phyloP scores from a whole-genome alignment of 176 grass and related monocot genomes.

The Triticum timopheevii region DNA sequence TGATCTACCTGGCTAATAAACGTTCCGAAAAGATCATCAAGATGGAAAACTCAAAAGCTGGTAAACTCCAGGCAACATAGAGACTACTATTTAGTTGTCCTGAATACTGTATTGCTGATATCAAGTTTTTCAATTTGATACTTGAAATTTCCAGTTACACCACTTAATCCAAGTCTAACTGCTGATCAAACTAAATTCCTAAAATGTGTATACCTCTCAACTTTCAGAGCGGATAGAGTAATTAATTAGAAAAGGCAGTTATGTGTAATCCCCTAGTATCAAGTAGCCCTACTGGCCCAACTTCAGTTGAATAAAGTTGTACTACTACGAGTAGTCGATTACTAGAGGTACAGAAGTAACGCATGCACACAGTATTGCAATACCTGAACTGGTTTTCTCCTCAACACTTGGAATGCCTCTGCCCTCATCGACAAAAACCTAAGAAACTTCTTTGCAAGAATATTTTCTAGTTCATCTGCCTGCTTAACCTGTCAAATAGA shows the following conservation, averaged over 20 bases:
- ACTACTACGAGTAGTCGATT: neutral
- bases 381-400: conserved; percentile 98
- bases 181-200: neutral
- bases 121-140: no score
- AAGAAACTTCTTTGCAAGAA: conserved; percentile 96
- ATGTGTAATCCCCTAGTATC: neutral
- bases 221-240: neutral
- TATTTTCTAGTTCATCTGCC: conserved; percentile 97
- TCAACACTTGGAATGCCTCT: conserved; percentile 93
- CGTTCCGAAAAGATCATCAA: neutral
- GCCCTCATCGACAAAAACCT: conserved; percentile 97
- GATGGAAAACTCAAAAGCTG: neutral
- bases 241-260: neutral
- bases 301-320: conserved; percentile 1
- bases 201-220: neutral
- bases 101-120: neutral
- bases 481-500: conserved; percentile 76
- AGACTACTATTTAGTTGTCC: neutral
- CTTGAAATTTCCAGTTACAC: no score
- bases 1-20: neutral
- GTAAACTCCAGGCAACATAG: neutral
- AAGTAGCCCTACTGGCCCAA: neutral
- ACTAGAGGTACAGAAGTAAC: neutral
- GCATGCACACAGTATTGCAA: neutral
- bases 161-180: neutral